Percentiles rank a stretch among this genome's conserved stretches.
Conservation (phyloP, 352 stramenopile genomes). For the Halophytophthora batemanensis region DNA sequence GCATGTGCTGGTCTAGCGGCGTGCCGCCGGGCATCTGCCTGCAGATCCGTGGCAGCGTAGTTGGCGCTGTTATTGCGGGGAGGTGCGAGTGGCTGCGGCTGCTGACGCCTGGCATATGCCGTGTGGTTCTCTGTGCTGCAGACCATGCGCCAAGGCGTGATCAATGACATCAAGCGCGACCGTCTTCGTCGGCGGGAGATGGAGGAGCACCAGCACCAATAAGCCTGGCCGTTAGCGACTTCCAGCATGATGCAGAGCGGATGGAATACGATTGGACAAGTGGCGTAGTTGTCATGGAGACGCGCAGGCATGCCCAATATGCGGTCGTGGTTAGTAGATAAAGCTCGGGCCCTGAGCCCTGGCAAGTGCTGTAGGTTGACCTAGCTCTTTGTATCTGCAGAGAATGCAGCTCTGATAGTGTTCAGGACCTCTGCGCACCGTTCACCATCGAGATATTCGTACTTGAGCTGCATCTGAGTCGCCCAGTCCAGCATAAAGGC, state of each 20-base stretch:
- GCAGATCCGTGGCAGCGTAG: too few relatives aligned
- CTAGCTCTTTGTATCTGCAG: neutral
- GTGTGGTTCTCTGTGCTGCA: conserved; percentile 3
- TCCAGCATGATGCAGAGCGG: neutral
- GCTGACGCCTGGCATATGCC: neutral
- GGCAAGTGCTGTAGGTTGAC: too few relatives aligned
- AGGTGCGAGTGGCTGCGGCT: neutral
- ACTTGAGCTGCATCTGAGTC: conserved; percentile 46
- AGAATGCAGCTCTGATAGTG: conserved; percentile 9
- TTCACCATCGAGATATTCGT: conserved; percentile 34
- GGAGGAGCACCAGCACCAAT: conserved; percentile 32
- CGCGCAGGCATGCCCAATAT: too few relatives aligned
- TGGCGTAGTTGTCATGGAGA: neutral
- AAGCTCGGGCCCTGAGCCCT: neutral
- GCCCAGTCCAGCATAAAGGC: conserved; percentile 30
- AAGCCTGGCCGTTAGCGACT: neutral
- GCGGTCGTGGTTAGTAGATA: too few relatives aligned
- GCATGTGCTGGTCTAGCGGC: neutral
- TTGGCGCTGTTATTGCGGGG: neutral
- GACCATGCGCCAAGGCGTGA: conserved; percentile 73
- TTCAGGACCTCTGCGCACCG: conserved; percentile 26
- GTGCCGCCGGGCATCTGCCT: too few relatives aligned
- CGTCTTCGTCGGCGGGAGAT: conserved; percentile 50
- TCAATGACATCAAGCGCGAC: conserved; percentile 79
- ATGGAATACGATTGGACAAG: neutral